Base-by-base conservation (phyloP, 768 basidiomycete species). In the Podaxis sp. region DNA sequence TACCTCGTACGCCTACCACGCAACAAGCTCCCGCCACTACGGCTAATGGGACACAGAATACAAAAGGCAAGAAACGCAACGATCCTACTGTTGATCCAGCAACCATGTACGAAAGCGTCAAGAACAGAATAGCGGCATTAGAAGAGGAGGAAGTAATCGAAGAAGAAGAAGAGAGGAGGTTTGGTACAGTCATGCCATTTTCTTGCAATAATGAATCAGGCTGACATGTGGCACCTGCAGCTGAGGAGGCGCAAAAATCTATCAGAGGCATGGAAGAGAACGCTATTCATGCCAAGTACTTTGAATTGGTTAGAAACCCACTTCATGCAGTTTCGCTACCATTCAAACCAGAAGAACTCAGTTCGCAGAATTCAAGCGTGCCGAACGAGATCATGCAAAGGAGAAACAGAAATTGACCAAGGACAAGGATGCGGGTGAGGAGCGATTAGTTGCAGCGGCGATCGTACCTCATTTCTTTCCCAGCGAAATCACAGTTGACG, bases 381-480 rank as follows among this genome's bases (percentile, higher is more conserved):
- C 91, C 69, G 93, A 95, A 73, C 83, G 93, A 64, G 92, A 93
- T 69, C 89, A 93, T 68, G 87, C 91, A 42, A 94, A 91, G 75
- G 93, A 94, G 79, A 93, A 91, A 73, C 92, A 94, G 77, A 94
- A 94, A 69, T 78, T 94, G 32, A 79, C 84, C 52, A 94, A 94
- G 76, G 93, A 95, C 78, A 93, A 93, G 76, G 93, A 94, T 74
- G 85, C 90, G 64, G 90, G 91, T 91, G 75, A 72, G 70, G 62
- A 37, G 32, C 36, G 14, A 23, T 6, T 42, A 18, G 6, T 54
- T 11, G 18, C 32, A 40, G 23, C 25, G 5, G 7, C 36, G n/a
- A 18, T 23, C 50, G 6, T 14, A 50, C 32, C 51, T 59, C 38
- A 61, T 48, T 50, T 21, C 35, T n/a, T 47, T 2, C 46, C 18